These are phyloP conservation scores for Eleusine coracana DNA, from an alignment of 176 grass and related monocot species.

Conservation along the genomic window DNA sequence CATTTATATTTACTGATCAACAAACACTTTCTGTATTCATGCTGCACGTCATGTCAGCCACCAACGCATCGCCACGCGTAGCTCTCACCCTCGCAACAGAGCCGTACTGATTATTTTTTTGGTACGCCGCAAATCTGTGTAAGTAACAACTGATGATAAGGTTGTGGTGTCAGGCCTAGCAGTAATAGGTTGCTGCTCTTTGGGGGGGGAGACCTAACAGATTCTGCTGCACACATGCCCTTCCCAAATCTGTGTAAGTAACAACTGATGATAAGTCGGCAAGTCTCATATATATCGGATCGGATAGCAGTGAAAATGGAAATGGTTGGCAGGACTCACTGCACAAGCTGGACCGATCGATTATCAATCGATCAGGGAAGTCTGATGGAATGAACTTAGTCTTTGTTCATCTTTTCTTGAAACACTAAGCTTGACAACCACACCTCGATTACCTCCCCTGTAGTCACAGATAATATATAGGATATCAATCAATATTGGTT, in stretches of 20 bases:
- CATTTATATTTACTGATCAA: background rate
- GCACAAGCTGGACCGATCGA: too few relatives aligned
- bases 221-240: background rate
- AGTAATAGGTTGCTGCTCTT: background rate
- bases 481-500: too few relatives aligned
- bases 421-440: too few relatives aligned
- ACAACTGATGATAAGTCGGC: background rate
- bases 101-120: slow-evolving; percentile 1
- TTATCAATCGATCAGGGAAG: background rate
- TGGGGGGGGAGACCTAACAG: background rate
- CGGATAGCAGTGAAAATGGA: background rate
- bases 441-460: background rate
- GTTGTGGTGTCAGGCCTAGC: background rate
- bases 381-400: background rate
- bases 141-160: background rate
- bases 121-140: slow-evolving; percentile 1
- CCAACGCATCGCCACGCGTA: slow-evolving; percentile 30
- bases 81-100: background rate
- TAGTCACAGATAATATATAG: too few relatives aligned
- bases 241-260: slow-evolving; percentile 1
- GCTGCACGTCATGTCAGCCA: background rate
- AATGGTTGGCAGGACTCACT: background rate
- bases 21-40: slow-evolving; percentile 4
- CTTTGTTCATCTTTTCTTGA: too few relatives aligned
- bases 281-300: background rate